A percentile compares a stretch with the other conserved stretches of the same genome.
Evolutionary conservation across 2,329 filamentous ascomycete species (phyloP).

Genomic region (Pestalotiopsis sp.): DNA sequence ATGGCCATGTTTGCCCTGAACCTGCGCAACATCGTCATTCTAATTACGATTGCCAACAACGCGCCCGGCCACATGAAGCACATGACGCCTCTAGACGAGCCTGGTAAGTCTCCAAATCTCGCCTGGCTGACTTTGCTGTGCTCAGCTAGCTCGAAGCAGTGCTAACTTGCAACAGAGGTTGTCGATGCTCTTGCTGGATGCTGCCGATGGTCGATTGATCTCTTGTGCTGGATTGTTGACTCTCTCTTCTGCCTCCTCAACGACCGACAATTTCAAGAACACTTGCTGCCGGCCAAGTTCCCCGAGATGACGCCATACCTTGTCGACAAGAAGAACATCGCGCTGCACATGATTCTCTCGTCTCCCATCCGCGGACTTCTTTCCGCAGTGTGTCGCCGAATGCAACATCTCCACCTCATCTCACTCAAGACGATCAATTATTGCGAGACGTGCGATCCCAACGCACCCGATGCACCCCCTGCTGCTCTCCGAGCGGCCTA

Average conservation of each 20-base stretch:
- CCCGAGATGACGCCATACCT: slow-evolving; percentile 52
- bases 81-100: slow-evolving; percentile 63
- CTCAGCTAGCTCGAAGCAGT: slow-evolving; percentile 15
- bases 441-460: slow-evolving; percentile 41
- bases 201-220: slow-evolving; percentile 75
- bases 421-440: slow-evolving; percentile 50
- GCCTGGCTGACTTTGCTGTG: neutral
- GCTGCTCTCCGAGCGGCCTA: slow-evolving; percentile 57
- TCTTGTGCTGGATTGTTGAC: slow-evolving; percentile 64
- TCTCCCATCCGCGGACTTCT: slow-evolving; percentile 75
- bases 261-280: slow-evolving; percentile 50
- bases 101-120: slow-evolving; percentile 41
- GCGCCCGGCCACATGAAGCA: slow-evolving; percentile 54
- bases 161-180: slow-evolving; percentile 52
- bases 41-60: slow-evolving; percentile 64
- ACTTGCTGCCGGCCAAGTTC: slow-evolving; percentile 48
- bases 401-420: slow-evolving; percentile 56
- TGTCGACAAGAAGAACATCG: slow-evolving; percentile 54
- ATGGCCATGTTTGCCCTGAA: slow-evolving; percentile 75
- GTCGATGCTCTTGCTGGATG: slow-evolving; percentile 73
- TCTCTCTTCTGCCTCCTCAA: slow-evolving; percentile 56
- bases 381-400: slow-evolving; percentile 64
- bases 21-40: slow-evolving; percentile 68
- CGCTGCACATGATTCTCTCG: slow-evolving; percentile 66
- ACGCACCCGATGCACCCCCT: slow-evolving; percentile 42